phyloP scores from a whole-genome alignment of 2,329 filamentous ascomycete species.

The Teratosphaeria viscida region DNA sequence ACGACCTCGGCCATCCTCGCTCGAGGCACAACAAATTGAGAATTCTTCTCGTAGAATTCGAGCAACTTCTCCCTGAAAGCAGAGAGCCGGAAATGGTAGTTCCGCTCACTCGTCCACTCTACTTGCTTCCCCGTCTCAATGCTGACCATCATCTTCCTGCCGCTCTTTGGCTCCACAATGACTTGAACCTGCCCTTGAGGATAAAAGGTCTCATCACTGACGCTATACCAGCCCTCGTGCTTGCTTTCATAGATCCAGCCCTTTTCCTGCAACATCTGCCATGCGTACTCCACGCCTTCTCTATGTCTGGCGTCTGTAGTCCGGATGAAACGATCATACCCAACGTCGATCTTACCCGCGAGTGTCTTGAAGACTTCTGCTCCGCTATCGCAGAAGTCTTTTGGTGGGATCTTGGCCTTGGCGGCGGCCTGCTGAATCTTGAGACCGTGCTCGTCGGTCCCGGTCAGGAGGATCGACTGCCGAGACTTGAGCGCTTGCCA shows the following conservation, averaged over 20 bases:
- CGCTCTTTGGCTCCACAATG: constrained; percentile 67
- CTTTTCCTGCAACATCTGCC: constrained; percentile 65
- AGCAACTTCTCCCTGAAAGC: constrained; percentile 70
- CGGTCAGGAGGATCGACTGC: constrained; percentile 68
- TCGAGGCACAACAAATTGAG: constrained; percentile 63
- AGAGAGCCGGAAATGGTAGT: constrained; percentile 90
- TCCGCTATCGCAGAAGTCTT: constrained; percentile 80
- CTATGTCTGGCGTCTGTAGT: constrained; percentile 78
- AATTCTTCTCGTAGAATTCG: constrained; percentile 67
- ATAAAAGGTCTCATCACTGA: constrained; percentile 95
- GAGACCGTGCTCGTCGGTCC: constrained; percentile 95
- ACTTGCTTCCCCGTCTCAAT: constrained; percentile 85
- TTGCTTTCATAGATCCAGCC: constrained; percentile 74
- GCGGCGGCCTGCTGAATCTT: constrained; percentile 86
- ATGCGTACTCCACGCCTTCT: constrained; percentile 79
- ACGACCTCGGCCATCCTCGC: constrained; percentile 69
- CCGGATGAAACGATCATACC: constrained; percentile 79
- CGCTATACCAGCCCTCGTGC: constrained; percentile 92
- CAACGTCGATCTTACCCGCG: constrained; percentile 57
- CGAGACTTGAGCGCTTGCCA: constrained; percentile 72
- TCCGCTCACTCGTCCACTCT: constrained; percentile 86
- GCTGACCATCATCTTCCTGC: constrained; percentile 64
- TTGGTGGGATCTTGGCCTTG: constrained; percentile 58
- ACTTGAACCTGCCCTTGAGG: constrained; percentile 64
- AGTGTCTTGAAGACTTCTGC: constrained; percentile 69